phyloP scores from a whole-genome alignment of 1,284 basidiomycete genomes.

The Sporisorium scitamineum region DNA sequence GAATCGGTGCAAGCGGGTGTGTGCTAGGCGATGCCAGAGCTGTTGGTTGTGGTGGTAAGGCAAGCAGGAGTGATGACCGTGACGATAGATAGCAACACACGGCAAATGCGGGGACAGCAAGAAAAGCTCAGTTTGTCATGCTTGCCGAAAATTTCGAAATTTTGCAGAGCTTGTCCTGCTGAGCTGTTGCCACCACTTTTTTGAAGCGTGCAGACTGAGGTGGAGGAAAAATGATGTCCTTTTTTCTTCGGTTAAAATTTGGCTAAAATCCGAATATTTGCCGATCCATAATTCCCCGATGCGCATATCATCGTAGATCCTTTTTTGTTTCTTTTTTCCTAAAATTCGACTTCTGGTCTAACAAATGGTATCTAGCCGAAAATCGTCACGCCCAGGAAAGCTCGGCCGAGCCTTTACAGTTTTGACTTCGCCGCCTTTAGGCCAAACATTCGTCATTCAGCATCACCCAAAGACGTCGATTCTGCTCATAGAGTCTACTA shows the following conservation, averaged over 20 bases:
- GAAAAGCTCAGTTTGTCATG: constrained; percentile 30
- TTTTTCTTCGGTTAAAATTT: constrained; percentile 1
- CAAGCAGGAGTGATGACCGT: neutral
- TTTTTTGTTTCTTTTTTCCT: no score
- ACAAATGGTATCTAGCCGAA: neutral
- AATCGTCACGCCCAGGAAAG: neutral
- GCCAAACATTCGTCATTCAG: neutral
- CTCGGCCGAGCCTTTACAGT: constrained; percentile 21
- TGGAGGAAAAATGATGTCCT: constrained; percentile 24
- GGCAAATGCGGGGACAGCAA: constrained; percentile 16
- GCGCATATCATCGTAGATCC: neutral
- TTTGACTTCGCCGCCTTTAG: neutral
- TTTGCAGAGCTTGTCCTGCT: constrained; percentile 9
- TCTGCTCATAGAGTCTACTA: neutral
- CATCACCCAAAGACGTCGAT: neutral
- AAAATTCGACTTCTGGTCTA: neutral
- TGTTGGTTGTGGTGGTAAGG: neutral
- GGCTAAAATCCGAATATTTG: constrained; percentile 11
- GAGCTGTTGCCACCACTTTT: constrained; percentile 14
- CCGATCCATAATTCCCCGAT: constrained; percentile 8
- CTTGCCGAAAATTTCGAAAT: constrained; percentile 29
- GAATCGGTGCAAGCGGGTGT: no score
- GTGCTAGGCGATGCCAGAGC: no score
- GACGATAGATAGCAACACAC: no score
- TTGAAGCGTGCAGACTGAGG: neutral